Evolutionary conservation across 352 stramenopile species (phyloP).

Genomic region (Pythium sukuiense): DNA sequence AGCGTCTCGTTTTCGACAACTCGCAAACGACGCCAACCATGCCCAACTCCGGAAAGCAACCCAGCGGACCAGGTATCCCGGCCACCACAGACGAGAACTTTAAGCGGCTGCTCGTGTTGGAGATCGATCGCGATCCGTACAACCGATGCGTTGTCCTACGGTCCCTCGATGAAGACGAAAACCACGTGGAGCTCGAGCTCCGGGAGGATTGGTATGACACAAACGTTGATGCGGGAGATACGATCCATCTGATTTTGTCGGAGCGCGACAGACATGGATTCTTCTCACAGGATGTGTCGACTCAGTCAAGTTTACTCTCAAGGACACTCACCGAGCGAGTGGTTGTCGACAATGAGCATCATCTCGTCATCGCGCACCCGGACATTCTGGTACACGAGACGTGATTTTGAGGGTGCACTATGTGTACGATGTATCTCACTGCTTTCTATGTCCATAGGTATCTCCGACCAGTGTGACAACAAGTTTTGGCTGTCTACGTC

Average conservation of each 20-base stretch:
- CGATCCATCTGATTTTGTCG: conserved; percentile 78
- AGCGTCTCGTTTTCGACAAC: conserved; percentile 14
- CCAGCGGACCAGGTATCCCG: background rate
- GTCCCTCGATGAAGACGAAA: conserved; percentile 67
- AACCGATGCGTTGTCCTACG: conserved; percentile 54
- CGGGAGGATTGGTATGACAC: conserved; percentile 79
- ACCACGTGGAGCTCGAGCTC: conserved; percentile 57
- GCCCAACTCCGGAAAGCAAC: background rate
- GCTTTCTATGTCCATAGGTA: conserved; percentile 37
- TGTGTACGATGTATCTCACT: background rate
- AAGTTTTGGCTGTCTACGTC: conserved; percentile 69
- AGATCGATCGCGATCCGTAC: conserved; percentile 55
- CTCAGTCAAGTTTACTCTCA: background rate
- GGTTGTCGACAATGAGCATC: conserved; percentile 39
- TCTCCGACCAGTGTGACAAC: conserved; percentile 81
- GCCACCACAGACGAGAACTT: conserved; percentile 35
- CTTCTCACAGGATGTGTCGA: conserved; percentile 32
- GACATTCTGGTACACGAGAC: conserved; percentile 57
- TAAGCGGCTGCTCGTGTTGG: conserved; percentile 62
- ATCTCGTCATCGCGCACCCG: conserved; percentile 68
- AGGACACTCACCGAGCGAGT: background rate
- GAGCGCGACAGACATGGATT: conserved; percentile 42
- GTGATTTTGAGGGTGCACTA: too few relatives aligned
- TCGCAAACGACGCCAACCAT: background rate
- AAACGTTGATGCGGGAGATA: conserved; percentile 67